phyloP scores from a whole-genome alignment of 768 basidiomycete species.

The Amanita molliuscula region DNA sequence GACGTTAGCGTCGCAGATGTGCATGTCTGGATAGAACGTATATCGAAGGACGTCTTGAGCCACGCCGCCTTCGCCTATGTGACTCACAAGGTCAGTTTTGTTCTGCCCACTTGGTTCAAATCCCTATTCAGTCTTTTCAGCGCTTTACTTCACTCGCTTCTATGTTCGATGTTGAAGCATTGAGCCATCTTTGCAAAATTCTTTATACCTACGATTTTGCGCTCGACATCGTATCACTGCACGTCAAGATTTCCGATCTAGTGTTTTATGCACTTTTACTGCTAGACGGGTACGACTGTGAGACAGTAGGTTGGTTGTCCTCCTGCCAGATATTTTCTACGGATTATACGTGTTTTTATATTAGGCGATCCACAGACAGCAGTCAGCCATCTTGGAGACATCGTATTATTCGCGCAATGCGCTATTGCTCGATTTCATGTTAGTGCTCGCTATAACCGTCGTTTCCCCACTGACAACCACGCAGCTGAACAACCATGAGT shows the following conservation, averaged over 20 bases:
- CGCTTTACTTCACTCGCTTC: slow-evolving; percentile 43
- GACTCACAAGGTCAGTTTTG: slow-evolving; percentile 40
- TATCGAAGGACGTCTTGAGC: slow-evolving; percentile 45
- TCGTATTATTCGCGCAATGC: slow-evolving; percentile 68
- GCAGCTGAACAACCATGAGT: slow-evolving; percentile 40
- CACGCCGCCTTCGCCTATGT: slow-evolving; percentile 50
- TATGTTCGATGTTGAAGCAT: slow-evolving; percentile 52
- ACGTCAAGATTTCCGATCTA: slow-evolving; percentile 55
- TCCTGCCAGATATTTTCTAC: not conserved
- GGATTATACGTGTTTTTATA: not conserved
- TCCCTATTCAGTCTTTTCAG: slow-evolving; percentile 23
- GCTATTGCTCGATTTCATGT: slow-evolving; percentile 58
- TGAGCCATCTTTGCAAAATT: slow-evolving; percentile 61
- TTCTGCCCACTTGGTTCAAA: not conserved
- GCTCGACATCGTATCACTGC: slow-evolving; percentile 61
- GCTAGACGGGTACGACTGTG: slow-evolving; percentile 68
- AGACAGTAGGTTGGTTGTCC: slow-evolving; percentile 56
- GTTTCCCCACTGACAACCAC: slow-evolving; percentile 1
- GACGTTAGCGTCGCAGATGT: slow-evolving; percentile 33
- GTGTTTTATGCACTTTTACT: slow-evolving; percentile 51
- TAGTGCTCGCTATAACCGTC: slow-evolving; percentile 10
- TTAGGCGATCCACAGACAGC: slow-evolving; percentile 80
- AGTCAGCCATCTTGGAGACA: slow-evolving; percentile 64
- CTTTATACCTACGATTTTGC: slow-evolving; percentile 48
- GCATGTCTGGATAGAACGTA: slow-evolving; percentile 28